Conservation (phyloP, 805 yeast genomes). For the Pichia californica region DNA sequence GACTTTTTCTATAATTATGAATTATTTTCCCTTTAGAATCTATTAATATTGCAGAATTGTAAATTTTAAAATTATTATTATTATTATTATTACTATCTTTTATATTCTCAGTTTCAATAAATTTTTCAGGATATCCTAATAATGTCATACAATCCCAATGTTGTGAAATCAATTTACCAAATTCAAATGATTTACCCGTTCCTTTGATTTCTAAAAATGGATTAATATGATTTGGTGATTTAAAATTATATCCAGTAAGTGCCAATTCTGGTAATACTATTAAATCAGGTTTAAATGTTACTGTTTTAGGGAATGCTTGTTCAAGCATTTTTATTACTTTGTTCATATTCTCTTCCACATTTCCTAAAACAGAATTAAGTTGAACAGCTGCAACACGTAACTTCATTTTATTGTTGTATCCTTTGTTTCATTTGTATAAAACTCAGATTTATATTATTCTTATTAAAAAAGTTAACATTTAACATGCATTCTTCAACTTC, state of each 20-base stretch:
- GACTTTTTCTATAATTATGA: conserved; percentile 68
- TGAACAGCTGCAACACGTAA: conserved; percentile 62
- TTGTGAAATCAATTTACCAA: conserved; percentile 52
- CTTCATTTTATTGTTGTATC: conserved; percentile 33
- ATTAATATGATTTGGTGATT: conserved; percentile 36
- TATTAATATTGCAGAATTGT: conserved; percentile 67
- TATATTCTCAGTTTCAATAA: neutral
- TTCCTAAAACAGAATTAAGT: conserved; percentile 58
- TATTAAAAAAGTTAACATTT: no score
- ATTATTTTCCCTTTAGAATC: conserved; percentile 51
- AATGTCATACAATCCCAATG: conserved; percentile 57
- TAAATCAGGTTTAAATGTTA: conserved; percentile 43
- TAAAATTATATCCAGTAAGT: conserved; percentile 76
- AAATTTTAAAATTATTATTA: conserved; percentile 30
- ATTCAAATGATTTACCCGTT: conserved; percentile 36
- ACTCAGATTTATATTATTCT: no score
- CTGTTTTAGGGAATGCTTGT: conserved; percentile 15
- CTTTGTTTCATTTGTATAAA: no score
- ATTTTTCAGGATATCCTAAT: conserved; percentile 75
- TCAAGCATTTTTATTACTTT: conserved; percentile 40
- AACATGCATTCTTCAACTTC: no score
- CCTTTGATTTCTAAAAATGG: conserved; percentile 50
- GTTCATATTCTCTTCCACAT: conserved; percentile 44
- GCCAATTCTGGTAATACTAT: conserved; percentile 80
- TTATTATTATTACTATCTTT: no score